Percentiles rank a stretch among this genome's conserved stretches.
Evolutionary conservation across 1,139 yeast species (phyloP).

Genomic region (Kluyveromyces sp.): DNA sequence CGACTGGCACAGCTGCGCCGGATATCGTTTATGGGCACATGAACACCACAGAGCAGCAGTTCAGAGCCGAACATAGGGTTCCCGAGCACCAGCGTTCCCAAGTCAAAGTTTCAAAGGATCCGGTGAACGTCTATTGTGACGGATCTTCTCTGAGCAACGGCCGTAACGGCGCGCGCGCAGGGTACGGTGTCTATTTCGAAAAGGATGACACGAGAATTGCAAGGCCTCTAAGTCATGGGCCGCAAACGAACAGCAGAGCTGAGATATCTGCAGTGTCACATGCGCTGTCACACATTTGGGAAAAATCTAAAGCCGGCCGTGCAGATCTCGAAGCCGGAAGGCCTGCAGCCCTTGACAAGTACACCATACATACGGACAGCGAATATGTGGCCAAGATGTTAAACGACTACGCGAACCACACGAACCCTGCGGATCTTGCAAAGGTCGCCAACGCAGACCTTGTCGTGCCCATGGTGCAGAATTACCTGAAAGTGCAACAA

Average conservation of each 20-base stretch:
- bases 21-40: slow-evolving; percentile 19
- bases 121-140: slow-evolving; percentile 49
- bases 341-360: slow-evolving; percentile 27
- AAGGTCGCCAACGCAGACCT: slow-evolving; percentile 27
- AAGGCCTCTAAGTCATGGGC: slow-evolving; percentile 37
- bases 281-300: slow-evolving; percentile 42
- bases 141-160: slow-evolving; percentile 65
- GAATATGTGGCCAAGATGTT: slow-evolving; percentile 44
- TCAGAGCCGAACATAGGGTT: slow-evolving; percentile 12
- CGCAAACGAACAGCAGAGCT: slow-evolving; percentile 74
- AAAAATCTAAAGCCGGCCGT: slow-evolving; percentile 22
- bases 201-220: not conserved
- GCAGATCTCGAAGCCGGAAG: slow-evolving; percentile 15
- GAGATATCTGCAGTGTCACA: slow-evolving; percentile 61
- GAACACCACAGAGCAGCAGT: slow-evolving; percentile 14
- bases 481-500: slow-evolving; percentile 25
- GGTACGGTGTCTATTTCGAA: slow-evolving; percentile 73
- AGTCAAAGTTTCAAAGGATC: not conserved
- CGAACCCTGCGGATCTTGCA: slow-evolving; percentile 19
- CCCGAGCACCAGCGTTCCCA: not conserved
- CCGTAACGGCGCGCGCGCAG: slow-evolving; percentile 41
- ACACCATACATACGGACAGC: slow-evolving; percentile 49
- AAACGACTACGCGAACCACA: slow-evolving; percentile 38
- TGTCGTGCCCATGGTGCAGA: slow-evolving; percentile 21
- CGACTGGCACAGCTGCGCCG: slow-evolving; percentile 16